phyloP scores from a whole-genome alignment of 2,329 filamentous ascomycete genomes.

The Hirsutella thompsonii region DNA sequence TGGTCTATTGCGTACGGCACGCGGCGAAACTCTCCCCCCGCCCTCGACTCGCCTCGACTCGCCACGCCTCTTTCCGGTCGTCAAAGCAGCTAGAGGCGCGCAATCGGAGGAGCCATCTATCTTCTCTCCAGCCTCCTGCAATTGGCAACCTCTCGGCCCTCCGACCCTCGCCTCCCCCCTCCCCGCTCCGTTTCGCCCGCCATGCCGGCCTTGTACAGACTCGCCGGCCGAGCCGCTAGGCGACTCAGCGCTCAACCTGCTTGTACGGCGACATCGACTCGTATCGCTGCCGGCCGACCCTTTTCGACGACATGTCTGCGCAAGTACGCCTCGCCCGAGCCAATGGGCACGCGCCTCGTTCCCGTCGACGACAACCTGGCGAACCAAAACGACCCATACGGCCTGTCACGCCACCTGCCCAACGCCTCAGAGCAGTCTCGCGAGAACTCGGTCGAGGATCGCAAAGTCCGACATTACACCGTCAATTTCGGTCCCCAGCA shows the following conservation, averaged over 20 bases:
- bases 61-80: too few species aligned
- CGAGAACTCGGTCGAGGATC: slow-evolving; percentile 38
- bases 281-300: slow-evolving; percentile 32
- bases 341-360: slow-evolving; percentile 45
- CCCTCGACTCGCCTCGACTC: too few species aligned
- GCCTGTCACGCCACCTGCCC: slow-evolving; percentile 27
- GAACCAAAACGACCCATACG: slow-evolving; percentile 35
- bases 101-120: too few species aligned
- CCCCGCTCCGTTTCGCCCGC: too few species aligned
- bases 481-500: slow-evolving; percentile 99
- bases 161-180: slow-evolving; percentile 13
- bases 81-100: too few species aligned
- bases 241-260: slow-evolving; percentile 44
- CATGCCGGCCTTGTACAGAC: slow-evolving; percentile 59
- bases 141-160: too few species aligned
- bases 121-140: too few species aligned
- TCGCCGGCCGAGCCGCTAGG: slow-evolving; percentile 59
- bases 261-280: slow-evolving; percentile 7
- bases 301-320: slow-evolving; percentile 54
- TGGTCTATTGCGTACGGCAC: too few species aligned
- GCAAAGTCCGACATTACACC: slow-evolving; percentile 97
- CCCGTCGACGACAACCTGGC: slow-evolving; percentile 53
- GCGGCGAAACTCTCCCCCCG: too few species aligned
- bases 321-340: slow-evolving; percentile 44
- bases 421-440: slow-evolving; percentile 30